These are phyloP conservation scores for Fusarium nanum DNA, from an alignment of 2,329 filamentous ascomycete species.

Conservation along the genomic window DNA sequence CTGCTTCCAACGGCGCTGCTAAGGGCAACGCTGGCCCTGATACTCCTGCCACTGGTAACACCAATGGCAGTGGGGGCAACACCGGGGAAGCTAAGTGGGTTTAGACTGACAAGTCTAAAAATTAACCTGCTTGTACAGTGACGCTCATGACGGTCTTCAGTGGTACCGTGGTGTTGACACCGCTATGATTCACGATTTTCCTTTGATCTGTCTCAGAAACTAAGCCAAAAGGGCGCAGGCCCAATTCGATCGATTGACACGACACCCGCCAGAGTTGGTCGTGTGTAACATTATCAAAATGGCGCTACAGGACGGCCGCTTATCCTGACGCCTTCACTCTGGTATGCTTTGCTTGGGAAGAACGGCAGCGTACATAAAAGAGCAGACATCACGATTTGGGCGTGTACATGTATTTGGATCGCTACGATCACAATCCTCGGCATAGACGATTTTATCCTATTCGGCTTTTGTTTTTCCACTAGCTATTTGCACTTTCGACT, in stretches of 20 bases:
- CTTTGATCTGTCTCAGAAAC: conserved; percentile 50
- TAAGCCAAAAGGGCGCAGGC: conserved; percentile 42
- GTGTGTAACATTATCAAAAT: conserved; percentile 54
- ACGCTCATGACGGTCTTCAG: conserved; percentile 43
- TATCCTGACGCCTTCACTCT: conserved; percentile 27
- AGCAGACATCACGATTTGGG: conserved; percentile 36
- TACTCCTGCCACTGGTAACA: conserved; percentile 25
- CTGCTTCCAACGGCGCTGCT: conserved; percentile 6
- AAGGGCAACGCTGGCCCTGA: conserved; percentile 17
- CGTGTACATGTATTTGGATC: conserved; percentile 53
- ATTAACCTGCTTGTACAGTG: conserved; percentile 51
- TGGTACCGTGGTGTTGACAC: conserved; percentile 52
- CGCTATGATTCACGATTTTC: conserved; percentile 57
- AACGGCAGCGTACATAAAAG: conserved; percentile 25
- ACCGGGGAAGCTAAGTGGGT: conserved; percentile 55
- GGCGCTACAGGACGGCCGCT: conserved; percentile 43
- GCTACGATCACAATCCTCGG: conserved; percentile 42
- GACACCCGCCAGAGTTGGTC: conserved; percentile 43
- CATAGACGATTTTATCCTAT: conserved; percentile 46
- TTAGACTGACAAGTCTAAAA: conserved; percentile 49
- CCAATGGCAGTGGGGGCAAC: conserved; percentile 38
- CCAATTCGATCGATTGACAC: conserved; percentile 45
- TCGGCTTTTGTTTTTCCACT: conserved; percentile 36
- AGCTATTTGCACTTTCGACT: conserved; percentile 34
- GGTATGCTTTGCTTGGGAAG: conserved; percentile 28